These are phyloP conservation scores for Pseudonectria foliicola DNA, from an alignment of 2,329 filamentous ascomycete species.

Conservation along the genomic window DNA sequence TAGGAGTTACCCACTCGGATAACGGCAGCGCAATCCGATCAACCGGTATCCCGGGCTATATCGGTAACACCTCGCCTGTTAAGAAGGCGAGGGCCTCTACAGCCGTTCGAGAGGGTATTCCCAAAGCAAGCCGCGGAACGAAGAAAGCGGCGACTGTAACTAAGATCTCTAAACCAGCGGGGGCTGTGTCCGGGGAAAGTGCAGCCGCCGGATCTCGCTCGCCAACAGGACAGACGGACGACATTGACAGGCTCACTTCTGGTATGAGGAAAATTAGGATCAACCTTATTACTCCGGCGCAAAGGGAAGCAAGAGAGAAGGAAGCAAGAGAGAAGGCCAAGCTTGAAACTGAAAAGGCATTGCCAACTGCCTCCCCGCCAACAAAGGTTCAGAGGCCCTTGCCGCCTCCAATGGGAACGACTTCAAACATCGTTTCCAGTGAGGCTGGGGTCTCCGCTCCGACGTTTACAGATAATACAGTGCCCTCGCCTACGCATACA, in stretches of 20 bases:
- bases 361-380: conserved; percentile 2
- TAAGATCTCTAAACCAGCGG: conserved; percentile 8
- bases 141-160: conserved; percentile 29
- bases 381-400: background rate
- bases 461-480: background rate
- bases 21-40: background rate
- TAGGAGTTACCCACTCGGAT: conserved; percentile 8
- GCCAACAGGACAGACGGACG: conserved; percentile 22
- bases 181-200: conserved; percentile 8
- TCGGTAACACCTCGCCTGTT: conserved; percentile 37
- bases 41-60: conserved; percentile 13
- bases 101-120: conserved; percentile 33
- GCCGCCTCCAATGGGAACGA: background rate
- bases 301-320: conserved; percentile 46
- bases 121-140: conserved; percentile 25
- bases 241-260: conserved; percentile 48
- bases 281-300: conserved; percentile 51
- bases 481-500: conserved; percentile 11
- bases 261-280: conserved; percentile 59
- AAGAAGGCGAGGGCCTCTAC: conserved; percentile 53
- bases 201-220: conserved; percentile 8
- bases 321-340: conserved; percentile 39
- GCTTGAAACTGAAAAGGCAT: conserved; percentile 15
- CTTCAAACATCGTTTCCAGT: background rate
- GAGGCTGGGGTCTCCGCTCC: background rate